Evolutionary conservation across 1,284 basidiomycete genomes (phyloP), one percentile per base, ranked within the genome.

Genomic region (Tylopilus sp.): DNA sequence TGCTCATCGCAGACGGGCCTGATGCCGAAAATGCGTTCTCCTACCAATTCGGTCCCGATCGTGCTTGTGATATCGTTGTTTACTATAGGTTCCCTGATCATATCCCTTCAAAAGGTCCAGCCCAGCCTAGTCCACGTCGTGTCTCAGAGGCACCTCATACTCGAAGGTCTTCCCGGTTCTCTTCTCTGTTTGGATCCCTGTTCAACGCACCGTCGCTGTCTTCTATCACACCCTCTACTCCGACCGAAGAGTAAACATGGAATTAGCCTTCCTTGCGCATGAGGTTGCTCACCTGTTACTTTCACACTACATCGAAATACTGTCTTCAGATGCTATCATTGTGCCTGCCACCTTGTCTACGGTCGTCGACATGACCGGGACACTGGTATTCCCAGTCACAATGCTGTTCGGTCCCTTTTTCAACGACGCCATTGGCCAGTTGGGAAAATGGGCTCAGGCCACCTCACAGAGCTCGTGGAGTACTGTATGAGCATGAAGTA

Each of bases 331-430:
- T 36, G 91, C 91, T 12, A 90, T 97, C 65, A 87, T 97, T 53
- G 85, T 95, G 63, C 95, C 95, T 0, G 92, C 91, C 26, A 83
- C 93, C 19, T 80, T 95, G 38, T 94, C 93, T 2, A 90, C 97
- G 68, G 69, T 88, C 13, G 84, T 92, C 19, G 95, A 97, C 76
- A 73, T 95, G 29, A 74, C 91, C 38, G 86, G 95, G 54, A 90
- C 94, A 5, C 77, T 95, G 53, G 81, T 95, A 22, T 97, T 95
- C 81, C 95, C 95, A 0, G 75, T 96, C 56, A 97, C 95, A 15
- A 92, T 95, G 89, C 74, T 96, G 38, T 91, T 96, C 63, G 95
- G 95, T 0, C 95, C 95, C 2, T 95, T 96, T 72, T 89, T 97
- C 58, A 96, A 96, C 73, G 95, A 97, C 71, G 95, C 94, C 1